A percentile compares a stretch with the other conserved stretches of the same genome.
These are phyloP conservation scores for Xylaria sp. DNA, from an alignment of 2,329 filamentous ascomycete genomes.

Conservation along the genomic window DNA sequence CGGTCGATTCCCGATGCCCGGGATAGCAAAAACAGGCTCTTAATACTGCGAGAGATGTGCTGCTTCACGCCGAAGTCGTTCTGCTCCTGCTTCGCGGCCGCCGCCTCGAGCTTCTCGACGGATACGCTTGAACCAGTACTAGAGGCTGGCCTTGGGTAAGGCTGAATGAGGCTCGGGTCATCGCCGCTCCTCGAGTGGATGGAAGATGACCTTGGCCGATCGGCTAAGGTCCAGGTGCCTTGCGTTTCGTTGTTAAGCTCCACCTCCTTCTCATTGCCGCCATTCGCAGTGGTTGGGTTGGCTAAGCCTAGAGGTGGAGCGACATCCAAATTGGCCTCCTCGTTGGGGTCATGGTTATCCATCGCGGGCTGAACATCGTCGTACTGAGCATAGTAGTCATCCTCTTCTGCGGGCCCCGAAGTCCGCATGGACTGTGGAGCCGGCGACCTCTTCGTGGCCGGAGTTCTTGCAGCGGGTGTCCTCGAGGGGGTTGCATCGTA, in stretches of 20 bases:
- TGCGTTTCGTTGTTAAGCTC: constrained; percentile 43
- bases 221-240: constrained; percentile 49
- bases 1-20: constrained; percentile 72
- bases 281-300: constrained; percentile 25
- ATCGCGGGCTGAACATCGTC: constrained; percentile 78
- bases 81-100: constrained; percentile 59
- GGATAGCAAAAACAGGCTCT: constrained; percentile 74
- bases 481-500: constrained; percentile 69
- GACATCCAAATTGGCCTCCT: constrained; percentile 50
- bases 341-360: constrained; percentile 80
- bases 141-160: constrained; percentile 62
- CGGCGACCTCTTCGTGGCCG: constrained; percentile 64
- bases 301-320: constrained; percentile 43
- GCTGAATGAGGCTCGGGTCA: constrained; percentile 46
- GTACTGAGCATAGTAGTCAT: constrained; percentile 77
- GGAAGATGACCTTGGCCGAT: constrained; percentile 45
- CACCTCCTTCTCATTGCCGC: constrained; percentile 30
- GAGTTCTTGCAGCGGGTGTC: constrained; percentile 54
- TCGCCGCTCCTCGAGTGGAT: constrained; percentile 40
- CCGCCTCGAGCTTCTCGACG: constrained; percentile 64
- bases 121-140: constrained; percentile 61
- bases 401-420: constrained; percentile 53
- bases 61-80: constrained; percentile 76
- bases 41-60: constrained; percentile 76
- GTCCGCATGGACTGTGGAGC: constrained; percentile 51